These are phyloP conservation scores for Phytophthora kernoviae DNA, from an alignment of 352 stramenopile species.

Conservation along the genomic window DNA sequence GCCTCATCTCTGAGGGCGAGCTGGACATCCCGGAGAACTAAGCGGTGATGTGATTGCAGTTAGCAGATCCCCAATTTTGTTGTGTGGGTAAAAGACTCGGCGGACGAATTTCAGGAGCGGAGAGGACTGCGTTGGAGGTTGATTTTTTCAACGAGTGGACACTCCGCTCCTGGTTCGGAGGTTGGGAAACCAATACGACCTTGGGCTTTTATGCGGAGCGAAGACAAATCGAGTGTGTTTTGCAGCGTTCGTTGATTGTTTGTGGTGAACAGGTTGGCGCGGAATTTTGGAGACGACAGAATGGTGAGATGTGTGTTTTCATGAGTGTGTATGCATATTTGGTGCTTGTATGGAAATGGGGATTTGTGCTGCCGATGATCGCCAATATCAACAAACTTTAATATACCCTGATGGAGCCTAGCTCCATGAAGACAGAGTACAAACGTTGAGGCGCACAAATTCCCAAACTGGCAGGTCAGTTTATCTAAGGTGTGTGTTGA, in stretches of 20 bases:
- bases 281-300: background rate
- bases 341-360: slow-evolving; percentile 12
- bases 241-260: slow-evolving; percentile 3
- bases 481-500: too few species aligned
- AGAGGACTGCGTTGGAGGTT: slow-evolving; percentile 4
- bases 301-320: background rate
- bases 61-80: slow-evolving; percentile 6
- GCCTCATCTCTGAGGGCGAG: slow-evolving; percentile 96
- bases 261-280: slow-evolving; percentile 11
- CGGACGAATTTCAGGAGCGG: slow-evolving; percentile 2
- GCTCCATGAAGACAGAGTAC: slow-evolving; percentile 56
- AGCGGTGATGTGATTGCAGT: slow-evolving; percentile 27
- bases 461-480: background rate
- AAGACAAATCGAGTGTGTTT: slow-evolving; percentile 10
- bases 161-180: slow-evolving; percentile 1
- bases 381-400: slow-evolving; percentile 74
- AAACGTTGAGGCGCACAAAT: slow-evolving; percentile 53
- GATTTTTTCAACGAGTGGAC: background rate
- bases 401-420: slow-evolving; percentile 73
- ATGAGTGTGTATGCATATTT: slow-evolving; percentile 18
- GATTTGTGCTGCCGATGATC: slow-evolving; percentile 55
- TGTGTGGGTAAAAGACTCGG: slow-evolving; percentile 6
- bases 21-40: slow-evolving; percentile 98
- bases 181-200: slow-evolving; percentile 33
- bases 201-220: slow-evolving; percentile 40